phyloP scores from a whole-genome alignment of 768 basidiomycete species.

The Dentipellis sp. region DNA sequence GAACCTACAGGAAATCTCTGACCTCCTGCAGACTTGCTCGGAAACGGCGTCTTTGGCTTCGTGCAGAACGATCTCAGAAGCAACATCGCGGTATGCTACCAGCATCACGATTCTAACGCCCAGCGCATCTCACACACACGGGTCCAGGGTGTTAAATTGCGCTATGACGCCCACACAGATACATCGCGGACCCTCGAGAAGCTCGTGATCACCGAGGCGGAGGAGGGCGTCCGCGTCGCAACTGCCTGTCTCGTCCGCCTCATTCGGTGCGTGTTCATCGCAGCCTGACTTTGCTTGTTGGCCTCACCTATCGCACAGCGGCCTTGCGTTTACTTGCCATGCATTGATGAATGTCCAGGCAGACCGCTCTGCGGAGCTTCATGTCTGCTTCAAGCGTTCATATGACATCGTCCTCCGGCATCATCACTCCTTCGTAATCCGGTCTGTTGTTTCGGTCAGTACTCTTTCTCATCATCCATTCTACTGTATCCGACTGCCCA shows the following conservation, averaged over 20 bases:
- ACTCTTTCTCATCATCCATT: conserved; percentile 21
- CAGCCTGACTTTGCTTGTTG: conserved; percentile 3
- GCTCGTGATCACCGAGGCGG: conserved; percentile 44
- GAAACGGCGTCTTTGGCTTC: conserved; percentile 62
- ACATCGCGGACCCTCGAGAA: conserved; percentile 49
- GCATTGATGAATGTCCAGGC: conserved; percentile 59
- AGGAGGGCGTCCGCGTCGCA: conserved; percentile 35
- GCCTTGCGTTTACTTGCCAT: conserved; percentile 57
- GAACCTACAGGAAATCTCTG: background rate
- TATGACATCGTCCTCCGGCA: conserved; percentile 61
- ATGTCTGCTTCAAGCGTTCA: conserved; percentile 60
- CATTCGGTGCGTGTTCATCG: conserved; percentile 38
- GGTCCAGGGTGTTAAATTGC: conserved; percentile 53
- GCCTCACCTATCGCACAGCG: conserved; percentile 28
- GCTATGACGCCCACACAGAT: conserved; percentile 34
- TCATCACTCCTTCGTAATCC: conserved; percentile 60
- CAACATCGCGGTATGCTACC: conserved; percentile 48
- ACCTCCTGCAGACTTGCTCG: conserved; percentile 46
- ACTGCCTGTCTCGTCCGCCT: conserved; percentile 59
- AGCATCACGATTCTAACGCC: background rate
- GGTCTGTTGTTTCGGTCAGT: conserved; percentile 53
- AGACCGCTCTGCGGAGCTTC: conserved; percentile 43
- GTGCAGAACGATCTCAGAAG: conserved; percentile 61
- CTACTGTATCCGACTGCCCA: conserved; percentile 4
- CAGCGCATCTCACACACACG: background rate